Base-by-base conservation (phyloP, 345 rosid species). In the Stellera chamaejasme region DNA sequence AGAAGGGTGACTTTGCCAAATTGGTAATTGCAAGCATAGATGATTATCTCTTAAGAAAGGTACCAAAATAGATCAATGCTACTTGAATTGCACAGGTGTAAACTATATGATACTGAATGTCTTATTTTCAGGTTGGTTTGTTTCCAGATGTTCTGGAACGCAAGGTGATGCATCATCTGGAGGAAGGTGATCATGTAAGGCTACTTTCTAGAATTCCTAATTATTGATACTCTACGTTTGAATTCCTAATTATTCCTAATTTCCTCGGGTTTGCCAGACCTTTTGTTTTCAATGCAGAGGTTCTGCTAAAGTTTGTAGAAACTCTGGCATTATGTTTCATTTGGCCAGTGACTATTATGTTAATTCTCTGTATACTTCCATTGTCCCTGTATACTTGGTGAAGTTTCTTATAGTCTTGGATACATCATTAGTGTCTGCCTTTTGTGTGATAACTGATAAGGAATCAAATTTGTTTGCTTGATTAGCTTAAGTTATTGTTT, bases 251-350 rank as follows among this genome's bases (percentile, higher is more conserved):
- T 55, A 13, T 28, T 58, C 48, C 60, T 66, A 77, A 79, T 48
- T 90, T 90, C 50, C 89, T 89, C 1, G 96, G 97, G 62, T 87
- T 85, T 71, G 87, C 87, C 42, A 68, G 89, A 58, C 97, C 94
- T 27, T 85, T 80, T 52, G 91, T 83, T 51, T 87, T 85, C 70
- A 78, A 85, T 52, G 89, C 94, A 10, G 72, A 85, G 74, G 60
- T 90, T 72, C 74, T 90, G 56, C 78, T 75, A 68, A 85, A 74
- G 94, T 85, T 65, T 59, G 87, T 73, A 67, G 61, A 63, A 66
- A 56, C 50, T 52, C 57, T 11, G 3, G 2, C 28, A 25, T 50
- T 51, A 10, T 25, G 14, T 26, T 43, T 43, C 3, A 27, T 42
- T 27, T 52, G 16, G 5, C n/a, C n/a, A n/a, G n/a, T n/a, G n/a